Percentiles rank a stretch among this genome's conserved stretches.
phyloP scores from a whole-genome alignment of 116 monocot species.

The Dioscorea cayenensis region DNA sequence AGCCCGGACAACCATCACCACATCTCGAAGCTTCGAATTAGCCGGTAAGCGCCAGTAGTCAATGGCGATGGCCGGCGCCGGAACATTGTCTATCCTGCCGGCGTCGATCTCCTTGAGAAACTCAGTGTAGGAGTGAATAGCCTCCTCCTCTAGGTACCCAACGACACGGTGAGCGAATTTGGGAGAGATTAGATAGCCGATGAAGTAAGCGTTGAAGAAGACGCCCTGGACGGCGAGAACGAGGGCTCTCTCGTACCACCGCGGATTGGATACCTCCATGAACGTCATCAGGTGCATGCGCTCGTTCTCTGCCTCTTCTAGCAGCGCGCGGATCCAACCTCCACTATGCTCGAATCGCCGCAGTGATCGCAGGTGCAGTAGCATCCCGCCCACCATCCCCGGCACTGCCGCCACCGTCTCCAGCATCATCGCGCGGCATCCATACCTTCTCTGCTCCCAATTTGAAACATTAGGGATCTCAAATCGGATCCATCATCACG shows the following conservation, averaged over 20 bases:
- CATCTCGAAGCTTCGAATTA: conserved; percentile 48
- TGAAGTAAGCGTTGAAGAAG: conserved; percentile 63
- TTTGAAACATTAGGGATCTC: background rate
- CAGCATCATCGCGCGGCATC: conserved; percentile 57
- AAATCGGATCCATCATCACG: too few species aligned
- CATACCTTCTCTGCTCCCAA: conserved; percentile 39
- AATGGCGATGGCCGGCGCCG: conserved; percentile 62
- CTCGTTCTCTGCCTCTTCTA: conserved; percentile 65
- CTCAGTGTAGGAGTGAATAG: conserved; percentile 67
- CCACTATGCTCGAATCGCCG: conserved; percentile 63
- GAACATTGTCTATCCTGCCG: conserved; percentile 50
- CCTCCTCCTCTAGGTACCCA: conserved; percentile 68
- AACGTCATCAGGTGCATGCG: conserved; percentile 67
- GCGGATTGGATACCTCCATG: conserved; percentile 54
- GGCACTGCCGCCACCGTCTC: conserved; percentile 65
- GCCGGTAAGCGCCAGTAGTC: conserved; percentile 55
- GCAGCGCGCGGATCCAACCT: conserved; percentile 43
- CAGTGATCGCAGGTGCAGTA: conserved; percentile 47
- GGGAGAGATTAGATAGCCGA: conserved; percentile 41
- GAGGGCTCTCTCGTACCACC: conserved; percentile 55
- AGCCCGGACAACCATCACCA: conserved; percentile 44
- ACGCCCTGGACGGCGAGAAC: conserved; percentile 50
- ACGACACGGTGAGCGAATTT: conserved; percentile 52
- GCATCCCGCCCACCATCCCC: conserved; percentile 50
- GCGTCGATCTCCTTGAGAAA: conserved; percentile 53